These are phyloP conservation scores for Daedaleopsis nitida DNA, from an alignment of 768 basidiomycete genomes.

Conservation along the genomic window DNA sequence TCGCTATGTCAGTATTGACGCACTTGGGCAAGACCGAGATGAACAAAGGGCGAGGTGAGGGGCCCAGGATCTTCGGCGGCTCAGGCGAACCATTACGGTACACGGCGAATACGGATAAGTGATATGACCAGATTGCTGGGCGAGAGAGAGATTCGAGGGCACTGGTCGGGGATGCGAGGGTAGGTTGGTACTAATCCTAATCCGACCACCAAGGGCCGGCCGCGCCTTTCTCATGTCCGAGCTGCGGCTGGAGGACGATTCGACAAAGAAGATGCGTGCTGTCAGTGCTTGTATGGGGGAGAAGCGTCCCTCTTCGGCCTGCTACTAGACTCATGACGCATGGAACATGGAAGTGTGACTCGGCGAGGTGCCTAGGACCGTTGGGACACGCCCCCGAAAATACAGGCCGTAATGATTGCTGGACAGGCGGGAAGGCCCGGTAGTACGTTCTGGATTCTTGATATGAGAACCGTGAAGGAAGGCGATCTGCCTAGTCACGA, in stretches of 20 bases:
- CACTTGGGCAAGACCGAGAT: slow-evolving; percentile 1
- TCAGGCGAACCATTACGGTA: slow-evolving; percentile 5
- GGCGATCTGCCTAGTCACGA: slow-evolving; percentile 8
- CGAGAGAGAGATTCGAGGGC: slow-evolving; percentile 9
- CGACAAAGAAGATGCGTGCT: neutral
- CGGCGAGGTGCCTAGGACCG: neutral
- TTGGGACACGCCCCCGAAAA: slow-evolving; percentile 7
- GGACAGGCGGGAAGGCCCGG: slow-evolving; percentile 4
- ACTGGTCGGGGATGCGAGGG: neutral
- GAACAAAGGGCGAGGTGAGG: slow-evolving; percentile 8
- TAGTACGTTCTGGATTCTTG: slow-evolving; percentile 14
- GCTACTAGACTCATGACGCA: neutral
- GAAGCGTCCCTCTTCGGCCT: neutral
- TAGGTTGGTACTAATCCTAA: slow-evolving; percentile 7
- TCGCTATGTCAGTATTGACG: slow-evolving; percentile 6
- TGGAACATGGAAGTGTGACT: neutral
- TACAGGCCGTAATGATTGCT: neutral
- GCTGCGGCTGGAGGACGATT: neutral
- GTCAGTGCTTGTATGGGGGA: neutral
- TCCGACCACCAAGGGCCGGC: slow-evolving; percentile 4
- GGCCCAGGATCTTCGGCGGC: slow-evolving; percentile 15
- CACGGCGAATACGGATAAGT: slow-evolving; percentile 10
- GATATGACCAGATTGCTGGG: slow-evolving; percentile 12
- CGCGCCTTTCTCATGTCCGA: slow-evolving; percentile 12
- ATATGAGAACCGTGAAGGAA: slow-evolving; percentile 15